Evolutionary conservation across 352 stramenopile species (phyloP), one percentile per base, ranked within the genome.

Genomic region (Phytophthora pisi): DNA sequence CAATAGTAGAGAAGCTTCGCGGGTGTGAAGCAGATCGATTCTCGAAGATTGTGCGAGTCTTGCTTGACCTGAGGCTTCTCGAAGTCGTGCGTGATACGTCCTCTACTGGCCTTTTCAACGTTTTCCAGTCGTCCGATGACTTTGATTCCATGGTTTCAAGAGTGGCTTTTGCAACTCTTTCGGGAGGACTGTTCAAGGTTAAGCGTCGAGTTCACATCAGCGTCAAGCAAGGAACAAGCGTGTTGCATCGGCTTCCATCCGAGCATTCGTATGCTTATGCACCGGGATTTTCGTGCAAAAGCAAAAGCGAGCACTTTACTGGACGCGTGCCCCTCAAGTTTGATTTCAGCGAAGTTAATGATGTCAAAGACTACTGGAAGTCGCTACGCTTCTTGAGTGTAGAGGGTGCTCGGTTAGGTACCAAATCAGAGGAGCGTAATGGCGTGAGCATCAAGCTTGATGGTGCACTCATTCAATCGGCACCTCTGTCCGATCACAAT

Each of bases 121-220:
- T 79, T 9, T 82, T 92, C 28, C 80, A 77, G 23, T 72, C 72
- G 20, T 85, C 84, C 0, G 75, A 87, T 40, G 82, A 92, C 49
- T 91, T 93, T 50, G 86, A 93, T 60, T 78, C 82, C 16, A 79
- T 88, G 40, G 85, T 93, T 57, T 93, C 86, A 4, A 81, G 88
- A 45, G 83, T 93, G 6, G 86, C 86, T 9, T 91, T 88, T 59
- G 82, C 84, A 11, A 92, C 86, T 1, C 65, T 93, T 15, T 90
- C 86, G 0, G 86, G 86, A 23, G 86, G 86, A 5, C 47, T 92
- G 9, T 89, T 93, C 46, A 67, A 72, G 59, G 64, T 91, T 36
- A 88, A 84, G 40, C 57, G 78, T 18, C 71, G 57, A 43, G 79
- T 71, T 51, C 68, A 63, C 20, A 92, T 93, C 38, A 70, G 68